Conservation (phyloP, 176 grass and related monocot genomes). For the Bothriochloa decipiens region DNA sequence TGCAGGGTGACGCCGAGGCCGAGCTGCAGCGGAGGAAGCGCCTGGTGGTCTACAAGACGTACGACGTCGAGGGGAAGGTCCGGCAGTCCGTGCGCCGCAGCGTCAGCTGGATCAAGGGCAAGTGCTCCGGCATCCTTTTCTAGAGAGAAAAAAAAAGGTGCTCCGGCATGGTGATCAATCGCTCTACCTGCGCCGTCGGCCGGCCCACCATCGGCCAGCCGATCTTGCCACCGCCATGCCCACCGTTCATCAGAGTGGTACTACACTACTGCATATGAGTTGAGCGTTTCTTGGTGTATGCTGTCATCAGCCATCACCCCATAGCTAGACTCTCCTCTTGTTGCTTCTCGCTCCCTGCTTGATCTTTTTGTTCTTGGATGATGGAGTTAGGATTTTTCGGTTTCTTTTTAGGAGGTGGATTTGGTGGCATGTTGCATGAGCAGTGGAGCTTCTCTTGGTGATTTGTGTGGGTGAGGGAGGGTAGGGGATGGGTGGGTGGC, state of each 20-base stretch:
- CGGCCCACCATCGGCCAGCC: no score
- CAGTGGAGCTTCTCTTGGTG: conserved; percentile 38
- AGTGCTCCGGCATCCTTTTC: conserved; percentile 51
- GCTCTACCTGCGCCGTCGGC: no score
- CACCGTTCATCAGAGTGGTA: not conserved
- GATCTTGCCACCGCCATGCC: not conserved
- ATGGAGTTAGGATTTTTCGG: conserved; percentile 30
- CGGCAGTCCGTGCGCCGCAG: conserved; percentile 66
- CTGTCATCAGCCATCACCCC: not conserved
- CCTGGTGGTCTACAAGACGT: conserved; percentile 78
- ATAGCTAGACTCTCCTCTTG: not conserved
- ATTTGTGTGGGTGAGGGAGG: not conserved
- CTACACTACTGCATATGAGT: not conserved
- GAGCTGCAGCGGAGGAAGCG: conserved; percentile 91
- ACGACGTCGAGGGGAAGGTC: conserved; percentile 76
- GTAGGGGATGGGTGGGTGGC: not conserved
- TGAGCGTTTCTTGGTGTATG: conserved; percentile 4
- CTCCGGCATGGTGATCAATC: no score
- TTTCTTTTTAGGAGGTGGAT: conserved; percentile 4
- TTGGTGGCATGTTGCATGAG: conserved; percentile 17
- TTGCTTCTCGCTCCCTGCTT: not conserved
- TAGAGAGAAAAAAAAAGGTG: no score
- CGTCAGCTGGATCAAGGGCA: conserved; percentile 85
- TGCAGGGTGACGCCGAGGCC: conserved; percentile 63
- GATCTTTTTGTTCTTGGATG: conserved; percentile 7